Base-by-base conservation (phyloP, 2,329 filamentous ascomycete species). In the Corynespora cassiicola region DNA sequence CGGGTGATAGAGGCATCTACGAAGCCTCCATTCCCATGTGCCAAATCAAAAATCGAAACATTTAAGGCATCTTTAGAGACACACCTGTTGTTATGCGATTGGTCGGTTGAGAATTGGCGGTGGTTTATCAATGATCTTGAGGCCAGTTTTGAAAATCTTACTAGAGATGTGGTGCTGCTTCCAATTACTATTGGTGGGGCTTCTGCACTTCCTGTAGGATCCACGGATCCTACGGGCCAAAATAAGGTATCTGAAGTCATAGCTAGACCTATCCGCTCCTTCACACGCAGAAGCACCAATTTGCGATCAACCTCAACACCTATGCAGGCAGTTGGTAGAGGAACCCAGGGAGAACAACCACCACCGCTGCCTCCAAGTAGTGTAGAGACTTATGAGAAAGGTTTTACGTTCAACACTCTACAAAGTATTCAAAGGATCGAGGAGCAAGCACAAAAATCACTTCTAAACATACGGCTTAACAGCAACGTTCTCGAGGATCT, bases 21-120 rank as follows among this genome's bases (percentile, higher is more conserved):
- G 0, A 11, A 16, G 9, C 16, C 37, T 6, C n/a, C n/a, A n/a
- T n/a, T n/a, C n/a, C n/a, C n/a, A n/a, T n/a, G n/a, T n/a, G 12
- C 30, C 3, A 16, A 22, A 18, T 31, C 34, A 11, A 19, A 39
- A 16, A 26, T 42, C 8, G 24, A 23, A 11, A 33, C 47, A 11
- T 54, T 63, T 22, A 18, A 43, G 14, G 36, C 60, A 6, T 36
- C 61, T 7, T 50, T 73, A 1, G 32, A 39, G 10, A 59, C 51
- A 1, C 71, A 74, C 43, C 39, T 69, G 3, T 30, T 72, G 1
- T 26, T 68, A 5, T 62, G 55, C 32, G 43, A 57, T 15, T 74
- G 70, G 70, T 59, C 67, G 2, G 52, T 45, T 3, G 70, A 74
- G 35, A 61, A 72, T 14, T 75, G 72, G 72, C 61, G 69, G 2